Conservation (phyloP, 495 filamentous ascomycete species). For the Pyronema domesticum region DNA sequence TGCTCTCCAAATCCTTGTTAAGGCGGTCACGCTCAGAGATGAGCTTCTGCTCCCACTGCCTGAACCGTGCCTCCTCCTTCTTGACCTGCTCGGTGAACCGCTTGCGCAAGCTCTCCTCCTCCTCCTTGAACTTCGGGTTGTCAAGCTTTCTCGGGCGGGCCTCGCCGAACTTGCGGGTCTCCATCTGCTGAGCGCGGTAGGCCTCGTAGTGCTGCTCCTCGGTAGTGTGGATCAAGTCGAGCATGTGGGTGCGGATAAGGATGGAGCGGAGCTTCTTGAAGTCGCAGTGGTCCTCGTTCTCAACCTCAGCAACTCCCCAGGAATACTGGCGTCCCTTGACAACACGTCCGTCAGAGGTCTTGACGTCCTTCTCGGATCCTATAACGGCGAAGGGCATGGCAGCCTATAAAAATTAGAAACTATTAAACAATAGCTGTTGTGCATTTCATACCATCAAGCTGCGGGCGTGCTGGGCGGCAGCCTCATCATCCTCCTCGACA, state of each 20-base stretch:
- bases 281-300: constrained; percentile 99
- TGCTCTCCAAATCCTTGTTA: constrained; percentile 97
- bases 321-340: constrained; percentile 98
- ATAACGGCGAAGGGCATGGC: constrained; percentile 99
- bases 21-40: constrained; percentile 92
- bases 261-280: constrained; percentile 99
- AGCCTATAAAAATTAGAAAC: constrained; percentile 25
- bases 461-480: constrained; percentile 80
- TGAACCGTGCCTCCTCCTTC: constrained; percentile 96
- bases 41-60: constrained; percentile 99
- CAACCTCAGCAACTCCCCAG: constrained; percentile 97
- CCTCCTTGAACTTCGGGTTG: constrained; percentile 99
- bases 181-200: constrained; percentile 98
- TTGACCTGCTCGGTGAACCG: constrained; percentile 99
- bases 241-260: constrained; percentile 98
- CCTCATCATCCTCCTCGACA: constrained; percentile 93
- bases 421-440: neutral
- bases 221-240: constrained; percentile 97
- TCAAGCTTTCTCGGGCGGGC: constrained; percentile 91
- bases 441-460: constrained; percentile 45
- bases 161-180: constrained; percentile 98
- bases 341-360: constrained; percentile 83
- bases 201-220: constrained; percentile 98
- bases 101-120: constrained; percentile 94
- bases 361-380: constrained; percentile 96